Conservation (phyloP, 768 basidiomycete species). For the Podaxis sp. region DNA sequence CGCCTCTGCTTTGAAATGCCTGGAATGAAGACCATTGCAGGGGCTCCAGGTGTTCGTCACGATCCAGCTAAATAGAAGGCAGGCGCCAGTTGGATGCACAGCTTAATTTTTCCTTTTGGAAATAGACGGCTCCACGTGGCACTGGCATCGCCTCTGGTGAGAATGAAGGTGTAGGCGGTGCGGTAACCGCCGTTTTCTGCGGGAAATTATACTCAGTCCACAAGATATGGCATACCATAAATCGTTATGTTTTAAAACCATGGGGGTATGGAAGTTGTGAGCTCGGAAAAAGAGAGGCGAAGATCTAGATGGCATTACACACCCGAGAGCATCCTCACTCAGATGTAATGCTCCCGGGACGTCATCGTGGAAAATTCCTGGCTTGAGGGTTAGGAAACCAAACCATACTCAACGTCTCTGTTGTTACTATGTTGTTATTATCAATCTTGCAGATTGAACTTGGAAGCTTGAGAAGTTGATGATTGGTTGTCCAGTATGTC, state of each 20-base stretch:
- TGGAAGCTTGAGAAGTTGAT: too few species aligned
- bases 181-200: neutral
- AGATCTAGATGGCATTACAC: too few species aligned
- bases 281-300: too few species aligned
- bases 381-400: too few species aligned
- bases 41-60: neutral
- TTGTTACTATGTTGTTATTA: too few species aligned
- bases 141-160: neutral
- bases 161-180: neutral
- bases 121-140: neutral
- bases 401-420: too few species aligned
- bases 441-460: too few species aligned
- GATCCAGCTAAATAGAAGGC: neutral
- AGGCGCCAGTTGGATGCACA: neutral
- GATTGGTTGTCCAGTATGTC: too few species aligned
- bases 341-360: too few species aligned
- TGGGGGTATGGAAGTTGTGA: too few species aligned
- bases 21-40: conserved; percentile 26
- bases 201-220: neutral
- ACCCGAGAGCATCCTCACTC: too few species aligned
- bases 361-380: too few species aligned
- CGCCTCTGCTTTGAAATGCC: conserved; percentile 23
- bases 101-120: neutral
- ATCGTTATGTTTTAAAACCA: neutral
- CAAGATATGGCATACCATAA: neutral